A percentile compares a stretch with the other conserved stretches of the same genome.
Evolutionary conservation across 1,284 basidiomycete genomes (phyloP).

Genomic region (Apiotrichum gracile): DNA sequence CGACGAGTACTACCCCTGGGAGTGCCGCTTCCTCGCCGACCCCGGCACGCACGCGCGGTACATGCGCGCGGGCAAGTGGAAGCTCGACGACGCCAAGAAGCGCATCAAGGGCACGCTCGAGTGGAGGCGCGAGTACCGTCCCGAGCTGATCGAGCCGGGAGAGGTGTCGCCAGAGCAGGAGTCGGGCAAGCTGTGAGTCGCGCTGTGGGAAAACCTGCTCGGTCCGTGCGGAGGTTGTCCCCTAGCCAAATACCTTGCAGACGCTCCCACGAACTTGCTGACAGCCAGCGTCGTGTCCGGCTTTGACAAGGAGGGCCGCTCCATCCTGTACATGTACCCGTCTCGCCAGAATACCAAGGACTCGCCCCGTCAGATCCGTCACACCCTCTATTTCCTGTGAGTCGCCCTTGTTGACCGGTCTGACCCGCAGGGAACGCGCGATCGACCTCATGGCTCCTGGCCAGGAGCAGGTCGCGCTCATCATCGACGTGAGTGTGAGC

Average conservation of each 20-base stretch:
- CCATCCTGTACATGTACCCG: constrained; percentile 76
- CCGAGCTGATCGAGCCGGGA: constrained; percentile 70
- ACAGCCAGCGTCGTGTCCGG: constrained; percentile 63
- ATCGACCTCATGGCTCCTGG: constrained; percentile 76
- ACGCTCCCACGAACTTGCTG: not conserved
- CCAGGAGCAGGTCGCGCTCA: constrained; percentile 69
- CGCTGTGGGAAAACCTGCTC: not conserved
- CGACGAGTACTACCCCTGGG: constrained; percentile 69
- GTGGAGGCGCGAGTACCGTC: constrained; percentile 73
- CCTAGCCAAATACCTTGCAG: too few species aligned
- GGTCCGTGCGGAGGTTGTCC: too few species aligned
- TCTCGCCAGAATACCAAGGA: constrained; percentile 73
- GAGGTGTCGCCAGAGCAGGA: constrained; percentile 68
- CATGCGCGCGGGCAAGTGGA: constrained; percentile 78
- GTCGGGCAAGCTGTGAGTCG: constrained; percentile 76
- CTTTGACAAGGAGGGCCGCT: constrained; percentile 73
- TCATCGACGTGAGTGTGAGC: constrained; percentile 56
- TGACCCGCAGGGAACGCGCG: constrained; percentile 63
- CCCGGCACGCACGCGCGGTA: constrained; percentile 71
- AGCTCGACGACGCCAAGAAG: constrained; percentile 65
- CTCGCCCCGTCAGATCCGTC: constrained; percentile 67
- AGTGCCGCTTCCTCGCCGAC: constrained; percentile 65
- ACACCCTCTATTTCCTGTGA: constrained; percentile 75
- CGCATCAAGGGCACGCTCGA: constrained; percentile 69
- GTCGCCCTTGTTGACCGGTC: constrained; percentile 24